Evolutionary conservation across 78 protist genomes (phyloP).

Genomic region (Emiliania huxleyi): DNA sequence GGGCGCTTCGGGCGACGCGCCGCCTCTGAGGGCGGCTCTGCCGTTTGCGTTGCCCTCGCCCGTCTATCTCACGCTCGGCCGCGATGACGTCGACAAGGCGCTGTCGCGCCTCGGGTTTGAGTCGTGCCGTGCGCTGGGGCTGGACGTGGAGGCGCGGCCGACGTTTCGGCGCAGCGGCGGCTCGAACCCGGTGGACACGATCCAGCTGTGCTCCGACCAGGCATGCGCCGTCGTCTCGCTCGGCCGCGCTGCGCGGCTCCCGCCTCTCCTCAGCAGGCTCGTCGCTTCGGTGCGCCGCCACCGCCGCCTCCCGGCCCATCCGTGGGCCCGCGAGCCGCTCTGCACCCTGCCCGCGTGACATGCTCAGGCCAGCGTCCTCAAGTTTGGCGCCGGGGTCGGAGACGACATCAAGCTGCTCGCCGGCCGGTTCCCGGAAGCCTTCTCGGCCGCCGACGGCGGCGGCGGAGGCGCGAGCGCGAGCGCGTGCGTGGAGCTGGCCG

Average conservation of each 20-base stretch:
- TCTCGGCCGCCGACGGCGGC: not conserved
- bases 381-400: not conserved
- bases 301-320: too few relatives aligned
- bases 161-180: not conserved
- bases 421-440: not conserved
- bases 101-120: not conserved
- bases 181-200: not conserved
- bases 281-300: not conserved
- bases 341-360: too few relatives aligned
- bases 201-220: not conserved
- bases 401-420: not conserved
- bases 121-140: not conserved
- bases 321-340: too few relatives aligned
- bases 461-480: not conserved
- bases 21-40: too few relatives aligned
- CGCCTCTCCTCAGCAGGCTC: not conserved
- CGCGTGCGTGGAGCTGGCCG: not conserved
- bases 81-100: not conserved
- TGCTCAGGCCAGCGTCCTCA: not conserved
- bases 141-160: not conserved
- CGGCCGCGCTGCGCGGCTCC: not conserved
- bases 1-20: too few relatives aligned
- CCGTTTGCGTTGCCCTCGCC: too few relatives aligned
- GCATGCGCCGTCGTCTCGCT: not conserved
- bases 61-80: not conserved